These are phyloP conservation scores for Aspergillus jensenii DNA, from an alignment of 2,329 filamentous ascomycete species.

Conservation along the genomic window DNA sequence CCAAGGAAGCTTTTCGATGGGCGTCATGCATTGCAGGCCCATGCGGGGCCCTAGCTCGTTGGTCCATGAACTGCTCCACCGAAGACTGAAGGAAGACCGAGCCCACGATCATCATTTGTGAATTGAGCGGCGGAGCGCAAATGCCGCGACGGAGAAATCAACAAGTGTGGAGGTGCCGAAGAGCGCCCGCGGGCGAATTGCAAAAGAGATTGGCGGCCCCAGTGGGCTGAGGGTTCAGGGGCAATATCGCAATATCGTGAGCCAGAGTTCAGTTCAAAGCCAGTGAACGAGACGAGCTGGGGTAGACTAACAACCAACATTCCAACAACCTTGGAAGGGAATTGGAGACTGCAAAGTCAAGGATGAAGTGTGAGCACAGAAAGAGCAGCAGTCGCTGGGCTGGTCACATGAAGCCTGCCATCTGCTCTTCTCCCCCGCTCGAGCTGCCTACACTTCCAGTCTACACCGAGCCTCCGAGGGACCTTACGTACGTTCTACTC, in stretches of 20 bases:
- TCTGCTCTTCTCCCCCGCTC: no score
- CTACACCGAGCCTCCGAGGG: no score
- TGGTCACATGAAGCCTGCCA: background rate
- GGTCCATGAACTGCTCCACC: no score
- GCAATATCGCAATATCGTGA: background rate
- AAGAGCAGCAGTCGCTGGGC: background rate
- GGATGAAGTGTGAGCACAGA: background rate
- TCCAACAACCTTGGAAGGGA: background rate
- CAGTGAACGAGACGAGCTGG: no score
- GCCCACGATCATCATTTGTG: constrained; percentile 12
- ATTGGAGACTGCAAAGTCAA: background rate
- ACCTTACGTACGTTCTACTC: no score
- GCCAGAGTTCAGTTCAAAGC: background rate
- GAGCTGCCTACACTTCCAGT: no score
- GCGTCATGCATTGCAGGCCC: background rate
- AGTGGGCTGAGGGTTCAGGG: background rate
- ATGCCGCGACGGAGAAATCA: background rate
- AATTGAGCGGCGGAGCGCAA: no score
- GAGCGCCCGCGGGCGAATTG: constrained; percentile 1
- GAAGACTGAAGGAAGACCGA: background rate
- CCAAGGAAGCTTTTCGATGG: constrained; percentile 9
- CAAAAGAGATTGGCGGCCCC: background rate
- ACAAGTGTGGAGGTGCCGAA: constrained; percentile 17
- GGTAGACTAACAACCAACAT: background rate
- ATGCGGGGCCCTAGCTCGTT: constrained; percentile 5